Evolutionary conservation across 179 eudicot genomes (phyloP).

Genomic region (Beta corolliflora): DNA sequence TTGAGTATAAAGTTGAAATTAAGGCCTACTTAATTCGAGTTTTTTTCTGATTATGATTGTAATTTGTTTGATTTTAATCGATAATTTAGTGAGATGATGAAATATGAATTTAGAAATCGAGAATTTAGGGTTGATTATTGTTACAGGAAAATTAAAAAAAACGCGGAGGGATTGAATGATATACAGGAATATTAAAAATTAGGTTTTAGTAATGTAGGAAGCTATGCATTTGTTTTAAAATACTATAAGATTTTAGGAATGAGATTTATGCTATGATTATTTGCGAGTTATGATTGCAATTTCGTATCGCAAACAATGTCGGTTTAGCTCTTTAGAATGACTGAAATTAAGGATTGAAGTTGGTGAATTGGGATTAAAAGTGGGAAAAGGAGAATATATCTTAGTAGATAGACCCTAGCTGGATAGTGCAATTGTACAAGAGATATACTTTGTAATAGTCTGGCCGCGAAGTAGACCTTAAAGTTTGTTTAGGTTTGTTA

Average conservation of each 20-base stretch:
- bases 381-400: neutral
- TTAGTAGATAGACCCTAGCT: neutral
- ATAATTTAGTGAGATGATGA: neutral
- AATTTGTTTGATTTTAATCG: neutral
- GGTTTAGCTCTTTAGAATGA: neutral
- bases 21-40: neutral
- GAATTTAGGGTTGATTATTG: neutral
- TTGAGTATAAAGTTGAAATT: neutral
- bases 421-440: no score
- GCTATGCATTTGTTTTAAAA: neutral
- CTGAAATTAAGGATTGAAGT: neutral
- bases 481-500: neutral
- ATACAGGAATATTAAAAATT: neutral
- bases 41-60: neutral
- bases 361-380: neutral
- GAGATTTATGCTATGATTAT: no score
- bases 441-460: no score
- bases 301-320: neutral
- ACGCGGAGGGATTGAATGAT: no score
- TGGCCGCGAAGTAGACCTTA: neutral
- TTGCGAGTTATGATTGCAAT: neutral
- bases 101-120: neutral
- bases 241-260: no score
- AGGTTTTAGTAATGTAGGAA: neutral
- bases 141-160: no score